Evolutionary conservation across 306 rosid species (phyloP).

Genomic region (Rosa multiflora): DNA sequence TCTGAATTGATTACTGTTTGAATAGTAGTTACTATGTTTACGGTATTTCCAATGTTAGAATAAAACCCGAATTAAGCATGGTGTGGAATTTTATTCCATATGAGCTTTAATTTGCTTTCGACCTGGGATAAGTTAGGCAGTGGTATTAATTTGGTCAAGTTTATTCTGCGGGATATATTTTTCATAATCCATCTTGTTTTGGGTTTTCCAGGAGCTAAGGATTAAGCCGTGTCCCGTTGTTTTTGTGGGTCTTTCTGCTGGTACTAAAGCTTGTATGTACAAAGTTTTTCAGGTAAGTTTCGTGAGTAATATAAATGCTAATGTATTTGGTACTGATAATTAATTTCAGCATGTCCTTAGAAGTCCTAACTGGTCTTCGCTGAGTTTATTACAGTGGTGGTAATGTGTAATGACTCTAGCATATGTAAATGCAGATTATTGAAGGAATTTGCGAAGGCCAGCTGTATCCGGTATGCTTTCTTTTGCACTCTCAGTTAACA

Average conservation of each 20-base stretch:
- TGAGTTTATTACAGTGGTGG: not conserved
- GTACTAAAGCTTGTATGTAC: constrained; percentile 87
- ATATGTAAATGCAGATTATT: constrained; percentile 57
- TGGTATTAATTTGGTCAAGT: constrained; percentile 9
- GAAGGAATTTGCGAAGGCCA: constrained; percentile 73
- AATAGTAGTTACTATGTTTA: not conserved
- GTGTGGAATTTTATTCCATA: not conserved
- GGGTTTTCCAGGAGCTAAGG: constrained; percentile 67
- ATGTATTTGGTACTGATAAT: constrained; percentile 17
- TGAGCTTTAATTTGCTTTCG: not conserved
- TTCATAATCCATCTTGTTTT: constrained; percentile 16
- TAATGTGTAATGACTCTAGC: constrained; percentile 22
- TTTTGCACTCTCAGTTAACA: constrained; percentile 15
- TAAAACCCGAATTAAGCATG: not conserved
- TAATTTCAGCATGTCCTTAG: constrained; percentile 16
- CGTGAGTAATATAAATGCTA: not conserved
- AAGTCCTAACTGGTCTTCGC: constrained; percentile 14
- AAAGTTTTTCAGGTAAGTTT: constrained; percentile 71
- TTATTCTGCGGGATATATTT: constrained; percentile 9
- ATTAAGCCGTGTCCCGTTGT: constrained; percentile 72
- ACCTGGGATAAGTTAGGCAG: not conserved
- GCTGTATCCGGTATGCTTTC: constrained; percentile 56
- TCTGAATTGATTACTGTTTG: not conserved
- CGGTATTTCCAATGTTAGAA: not conserved
- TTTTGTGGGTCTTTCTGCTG: constrained; percentile 80